These are phyloP conservation scores for Croton laevigatus DNA, from an alignment of 441 rosid species.

Conservation along the genomic window DNA sequence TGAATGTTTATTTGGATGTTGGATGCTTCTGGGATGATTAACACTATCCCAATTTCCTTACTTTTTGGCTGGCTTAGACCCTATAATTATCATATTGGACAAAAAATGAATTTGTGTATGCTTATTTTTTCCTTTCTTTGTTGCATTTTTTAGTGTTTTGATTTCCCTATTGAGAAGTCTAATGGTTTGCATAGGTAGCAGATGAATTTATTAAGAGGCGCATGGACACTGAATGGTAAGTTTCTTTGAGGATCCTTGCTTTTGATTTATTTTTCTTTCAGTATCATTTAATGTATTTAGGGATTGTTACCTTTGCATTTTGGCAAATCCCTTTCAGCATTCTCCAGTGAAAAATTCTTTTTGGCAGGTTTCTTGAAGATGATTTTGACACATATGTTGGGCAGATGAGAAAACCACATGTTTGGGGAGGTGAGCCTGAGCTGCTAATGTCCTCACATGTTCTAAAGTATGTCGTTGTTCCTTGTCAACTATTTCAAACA, in stretches of 20 bases:
- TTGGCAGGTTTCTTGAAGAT: constrained; percentile 60
- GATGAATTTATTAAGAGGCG: constrained; percentile 72
- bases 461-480: constrained; percentile 35
- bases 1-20: background rate
- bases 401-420: constrained; percentile 62
- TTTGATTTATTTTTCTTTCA: background rate
- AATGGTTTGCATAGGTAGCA: constrained; percentile 46
- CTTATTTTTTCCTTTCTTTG: background rate
- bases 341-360: constrained; percentile 11
- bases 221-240: constrained; percentile 65
- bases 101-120: background rate
- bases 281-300: background rate
- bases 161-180: constrained; percentile 7
- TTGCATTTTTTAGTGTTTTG: background rate
- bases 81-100: background rate
- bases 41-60: no score
- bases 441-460: constrained; percentile 75
- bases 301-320: background rate
- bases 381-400: constrained; percentile 56
- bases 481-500: constrained; percentile 8
- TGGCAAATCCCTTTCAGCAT: background rate
- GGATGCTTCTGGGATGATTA: background rate
- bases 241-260: constrained; percentile 11
- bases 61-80: background rate
- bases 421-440: constrained; percentile 85